These are phyloP conservation scores for Lipomyces kockii DNA, from an alignment of 805 yeast species.

Conservation along the genomic window DNA sequence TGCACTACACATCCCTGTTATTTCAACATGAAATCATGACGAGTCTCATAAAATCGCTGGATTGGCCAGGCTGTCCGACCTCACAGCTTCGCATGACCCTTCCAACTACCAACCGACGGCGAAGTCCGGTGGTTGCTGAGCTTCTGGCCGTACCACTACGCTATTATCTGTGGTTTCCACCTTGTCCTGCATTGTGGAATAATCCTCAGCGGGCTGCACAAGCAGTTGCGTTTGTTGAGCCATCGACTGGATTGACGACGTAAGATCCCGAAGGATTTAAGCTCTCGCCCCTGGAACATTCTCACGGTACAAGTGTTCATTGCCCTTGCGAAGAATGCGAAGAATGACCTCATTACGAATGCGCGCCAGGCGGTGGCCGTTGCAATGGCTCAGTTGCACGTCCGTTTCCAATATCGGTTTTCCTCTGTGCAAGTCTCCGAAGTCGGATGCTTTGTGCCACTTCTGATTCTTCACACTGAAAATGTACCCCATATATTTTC, in stretches of 20 bases:
- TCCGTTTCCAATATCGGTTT: neutral
- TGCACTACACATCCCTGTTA: too few species aligned
- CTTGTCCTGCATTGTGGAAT: neutral
- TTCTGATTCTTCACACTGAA: slow-evolving; percentile 21
- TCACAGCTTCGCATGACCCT: neutral
- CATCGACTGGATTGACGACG: neutral
- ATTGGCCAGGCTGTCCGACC: too few species aligned
- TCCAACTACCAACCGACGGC: neutral
- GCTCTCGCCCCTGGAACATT: neutral
- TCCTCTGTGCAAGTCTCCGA: neutral
- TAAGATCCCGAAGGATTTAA: neutral
- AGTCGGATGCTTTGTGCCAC: slow-evolving; percentile 16
- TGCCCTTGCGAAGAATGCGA: too few species aligned
- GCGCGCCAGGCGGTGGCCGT: neutral
- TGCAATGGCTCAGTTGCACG: neutral
- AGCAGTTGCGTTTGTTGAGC: too few species aligned
- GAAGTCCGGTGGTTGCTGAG: neutral
- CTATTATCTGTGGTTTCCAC: neutral
- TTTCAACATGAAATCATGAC: neutral
- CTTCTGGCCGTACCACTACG: neutral
- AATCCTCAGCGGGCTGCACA: neutral
- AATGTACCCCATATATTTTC: slow-evolving; percentile 20
- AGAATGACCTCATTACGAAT: too few species aligned
- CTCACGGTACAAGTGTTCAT: neutral
- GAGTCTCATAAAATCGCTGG: too few species aligned